phyloP scores from a whole-genome alignment of 345 rosid genomes.

The Euphorbia pulcherrima region DNA sequence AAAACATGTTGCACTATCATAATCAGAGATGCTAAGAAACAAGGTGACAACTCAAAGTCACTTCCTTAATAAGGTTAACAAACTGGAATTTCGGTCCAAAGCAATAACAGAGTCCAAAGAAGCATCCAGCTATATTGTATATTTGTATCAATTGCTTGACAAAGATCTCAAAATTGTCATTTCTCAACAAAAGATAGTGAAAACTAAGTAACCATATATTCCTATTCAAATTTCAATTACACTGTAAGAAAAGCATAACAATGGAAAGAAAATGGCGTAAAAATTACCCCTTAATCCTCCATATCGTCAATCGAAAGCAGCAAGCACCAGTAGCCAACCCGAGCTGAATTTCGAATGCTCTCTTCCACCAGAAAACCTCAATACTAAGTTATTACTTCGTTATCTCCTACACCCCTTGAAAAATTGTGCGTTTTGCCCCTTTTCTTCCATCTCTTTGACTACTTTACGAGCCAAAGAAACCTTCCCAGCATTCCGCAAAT shows the following conservation, averaged over 20 bases:
- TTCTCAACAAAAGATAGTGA: neutral
- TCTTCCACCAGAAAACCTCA: slow-evolving; percentile 19
- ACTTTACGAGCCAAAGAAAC: slow-evolving; percentile 62
- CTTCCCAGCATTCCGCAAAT: slow-evolving; percentile 71
- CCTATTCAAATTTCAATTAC: slow-evolving; percentile 10
- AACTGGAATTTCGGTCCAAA: neutral
- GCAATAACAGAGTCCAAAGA: slow-evolving; percentile 4
- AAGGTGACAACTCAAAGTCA: neutral
- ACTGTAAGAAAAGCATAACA: slow-evolving; percentile 9
- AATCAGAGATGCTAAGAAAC: slow-evolving; percentile 1
- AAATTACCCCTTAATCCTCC: slow-evolving; percentile 27
- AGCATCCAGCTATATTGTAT: neutral
- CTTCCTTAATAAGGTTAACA: neutral
- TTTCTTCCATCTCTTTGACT: slow-evolving; percentile 64
- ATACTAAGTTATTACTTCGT: slow-evolving; percentile 16
- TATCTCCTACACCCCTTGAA: slow-evolving; percentile 38
- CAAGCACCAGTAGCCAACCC: slow-evolving; percentile 20
- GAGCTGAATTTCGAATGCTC: slow-evolving; percentile 12
- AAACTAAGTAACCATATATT: neutral
- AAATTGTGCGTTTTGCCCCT: slow-evolving; percentile 59
- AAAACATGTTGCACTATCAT: neutral
- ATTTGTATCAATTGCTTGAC: neutral
- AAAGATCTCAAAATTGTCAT: neutral
- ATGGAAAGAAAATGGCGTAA: slow-evolving; percentile 15
- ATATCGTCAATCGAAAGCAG: slow-evolving; percentile 13